Percentiles rank a stretch among this genome's conserved stretches.
Conservation (phyloP, 371 early-diverging fungal genomes). For the Funneliformis caledonium region DNA sequence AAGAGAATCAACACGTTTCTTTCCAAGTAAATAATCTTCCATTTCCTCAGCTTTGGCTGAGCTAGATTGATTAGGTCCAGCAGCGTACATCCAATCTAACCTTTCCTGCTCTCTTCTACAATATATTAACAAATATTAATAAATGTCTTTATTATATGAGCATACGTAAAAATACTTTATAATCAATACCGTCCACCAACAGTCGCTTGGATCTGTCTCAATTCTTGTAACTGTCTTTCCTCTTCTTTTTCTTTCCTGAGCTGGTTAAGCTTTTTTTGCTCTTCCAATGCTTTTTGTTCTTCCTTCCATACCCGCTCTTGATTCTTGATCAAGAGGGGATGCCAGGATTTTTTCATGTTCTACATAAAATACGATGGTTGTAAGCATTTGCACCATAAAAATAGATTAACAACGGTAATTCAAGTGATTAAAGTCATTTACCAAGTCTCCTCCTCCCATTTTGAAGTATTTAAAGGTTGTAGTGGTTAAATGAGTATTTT, state of each 20-base stretch:
- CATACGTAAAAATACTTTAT: neutral
- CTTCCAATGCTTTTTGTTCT: conserved; percentile 84
- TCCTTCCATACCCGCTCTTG: conserved; percentile 92
- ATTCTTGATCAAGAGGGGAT: conserved; percentile 90
- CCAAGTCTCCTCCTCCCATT: conserved; percentile 38
- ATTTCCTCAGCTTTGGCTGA: conserved; percentile 65
- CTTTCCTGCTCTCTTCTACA: conserved; percentile 70
- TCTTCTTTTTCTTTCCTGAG: conserved; percentile 90
- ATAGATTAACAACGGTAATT: neutral
- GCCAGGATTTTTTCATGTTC: conserved; percentile 97
- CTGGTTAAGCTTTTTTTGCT: conserved; percentile 85
- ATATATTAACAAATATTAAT: neutral
- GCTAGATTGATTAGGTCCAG: conserved; percentile 57
- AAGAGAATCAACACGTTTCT: conserved; percentile 77
- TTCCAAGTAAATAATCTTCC: conserved; percentile 92
- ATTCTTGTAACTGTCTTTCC: conserved; percentile 86
- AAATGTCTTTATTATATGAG: neutral
- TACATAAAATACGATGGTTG: conserved; percentile 37
- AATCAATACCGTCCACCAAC: conserved; percentile 65
- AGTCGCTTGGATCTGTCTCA: conserved; percentile 80
- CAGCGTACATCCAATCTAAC: conserved; percentile 96
- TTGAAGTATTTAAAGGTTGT: neutral
- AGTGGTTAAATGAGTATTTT: neutral
- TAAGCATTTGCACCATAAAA: neutral
- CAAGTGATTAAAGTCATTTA: neutral